A percentile compares a stretch with the other conserved stretches of the same genome.
Evolutionary conservation across 164 flowering plant species (phyloP).

Genomic region (Pachysandra terminalis): DNA sequence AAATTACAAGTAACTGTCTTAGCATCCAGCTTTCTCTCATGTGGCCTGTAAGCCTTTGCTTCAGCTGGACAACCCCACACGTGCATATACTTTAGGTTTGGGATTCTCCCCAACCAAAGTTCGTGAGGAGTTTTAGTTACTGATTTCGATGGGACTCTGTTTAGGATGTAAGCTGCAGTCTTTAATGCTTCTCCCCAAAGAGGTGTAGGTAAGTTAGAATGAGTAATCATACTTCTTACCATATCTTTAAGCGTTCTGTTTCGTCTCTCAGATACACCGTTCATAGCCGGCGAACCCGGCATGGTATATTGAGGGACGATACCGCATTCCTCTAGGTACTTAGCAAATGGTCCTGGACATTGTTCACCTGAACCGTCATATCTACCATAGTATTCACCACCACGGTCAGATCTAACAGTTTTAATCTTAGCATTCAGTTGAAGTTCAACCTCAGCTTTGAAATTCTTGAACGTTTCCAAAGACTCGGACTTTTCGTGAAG

Average conservation of each 20-base stretch:
- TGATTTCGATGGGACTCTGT: neutral
- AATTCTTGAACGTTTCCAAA: slow-evolving; percentile 2
- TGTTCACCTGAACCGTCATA: slow-evolving; percentile 18
- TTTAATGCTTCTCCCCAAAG: slow-evolving; percentile 9
- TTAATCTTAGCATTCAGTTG: neutral
- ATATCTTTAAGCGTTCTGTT: neutral
- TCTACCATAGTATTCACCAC: slow-evolving; percentile 9
- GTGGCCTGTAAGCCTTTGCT: neutral
- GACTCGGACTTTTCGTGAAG: slow-evolving; percentile 11
- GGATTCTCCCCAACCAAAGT: neutral
- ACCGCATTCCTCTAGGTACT: slow-evolving; percentile 13
- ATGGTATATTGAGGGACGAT: slow-evolving; percentile 15
- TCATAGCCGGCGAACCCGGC: slow-evolving; percentile 8
- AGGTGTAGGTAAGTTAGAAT: slow-evolving; percentile 4
- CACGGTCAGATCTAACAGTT: slow-evolving; percentile 2
- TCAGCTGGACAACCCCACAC: neutral
- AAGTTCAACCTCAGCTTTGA: slow-evolving; percentile 7
- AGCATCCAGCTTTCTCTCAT: neutral
- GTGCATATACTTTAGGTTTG: neutral
- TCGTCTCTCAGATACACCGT: slow-evolving; percentile 14
- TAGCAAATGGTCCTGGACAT: slow-evolving; percentile 16
- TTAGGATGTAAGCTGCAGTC: neutral
- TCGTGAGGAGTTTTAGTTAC: slow-evolving; percentile 2
- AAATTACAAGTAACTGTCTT: neutral
- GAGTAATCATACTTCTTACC: slow-evolving; percentile 6